These are phyloP conservation scores for Blastocystis sp. DNA, from an alignment of 352 stramenopile genomes.

Conservation along the genomic window DNA sequence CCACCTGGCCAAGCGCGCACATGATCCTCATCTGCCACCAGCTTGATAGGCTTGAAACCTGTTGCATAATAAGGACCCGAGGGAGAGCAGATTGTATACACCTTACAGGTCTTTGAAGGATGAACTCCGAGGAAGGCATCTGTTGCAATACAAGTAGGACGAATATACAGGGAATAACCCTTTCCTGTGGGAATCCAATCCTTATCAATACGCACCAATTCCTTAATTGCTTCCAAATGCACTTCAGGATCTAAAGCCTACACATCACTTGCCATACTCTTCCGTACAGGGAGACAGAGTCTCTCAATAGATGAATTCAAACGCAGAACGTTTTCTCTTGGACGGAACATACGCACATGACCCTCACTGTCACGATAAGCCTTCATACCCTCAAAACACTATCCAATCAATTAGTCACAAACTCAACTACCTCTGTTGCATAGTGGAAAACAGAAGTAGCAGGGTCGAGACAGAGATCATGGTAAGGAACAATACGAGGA, in stretches of 20 bases:
- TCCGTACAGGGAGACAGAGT: conserved; percentile 77
- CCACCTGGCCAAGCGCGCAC: conserved; percentile 92
- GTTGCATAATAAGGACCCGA: conserved; percentile 95
- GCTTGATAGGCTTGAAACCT: conserved; percentile 84
- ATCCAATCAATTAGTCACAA: neutral
- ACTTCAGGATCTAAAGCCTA: conserved; percentile 83
- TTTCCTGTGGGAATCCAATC: conserved; percentile 89
- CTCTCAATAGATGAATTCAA: conserved; percentile 88
- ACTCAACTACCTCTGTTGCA: conserved; percentile 76
- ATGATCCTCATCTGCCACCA: conserved; percentile 84
- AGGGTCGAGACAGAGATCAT: conserved; percentile 84
- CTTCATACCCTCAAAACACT: conserved; percentile 93
- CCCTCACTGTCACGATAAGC: conserved; percentile 82
- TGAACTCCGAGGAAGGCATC: conserved; percentile 71
- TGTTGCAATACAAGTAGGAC: conserved; percentile 87
- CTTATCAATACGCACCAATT: conserved; percentile 78
- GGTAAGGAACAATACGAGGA: conserved; percentile 85
- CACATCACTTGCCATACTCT: conserved; percentile 63
- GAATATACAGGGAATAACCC: conserved; percentile 92
- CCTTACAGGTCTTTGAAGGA: conserved; percentile 64
- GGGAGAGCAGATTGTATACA: conserved; percentile 85
- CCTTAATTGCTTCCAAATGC: conserved; percentile 84
- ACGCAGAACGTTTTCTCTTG: conserved; percentile 92
- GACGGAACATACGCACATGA: conserved; percentile 87
- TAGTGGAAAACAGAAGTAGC: conserved; percentile 89